phyloP scores from a whole-genome alignment of 352 stramenopile species.

The Phytopythium sindhum region DNA sequence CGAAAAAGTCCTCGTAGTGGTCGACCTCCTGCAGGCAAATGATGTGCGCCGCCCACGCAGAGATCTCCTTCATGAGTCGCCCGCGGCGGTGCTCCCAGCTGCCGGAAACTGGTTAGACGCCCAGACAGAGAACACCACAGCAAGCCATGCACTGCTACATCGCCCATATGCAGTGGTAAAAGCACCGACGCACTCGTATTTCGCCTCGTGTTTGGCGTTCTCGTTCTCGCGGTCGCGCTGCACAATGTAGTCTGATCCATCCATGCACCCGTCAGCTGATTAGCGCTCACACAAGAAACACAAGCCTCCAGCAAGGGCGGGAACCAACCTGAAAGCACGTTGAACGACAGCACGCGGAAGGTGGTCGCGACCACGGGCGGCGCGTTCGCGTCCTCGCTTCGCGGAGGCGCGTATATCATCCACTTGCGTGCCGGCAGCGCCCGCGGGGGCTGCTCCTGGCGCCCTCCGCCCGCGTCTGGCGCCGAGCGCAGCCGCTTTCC shows the following conservation, averaged over 20 bases:
- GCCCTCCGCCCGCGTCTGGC: not conserved
- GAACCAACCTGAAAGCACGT: slow-evolving; percentile 52
- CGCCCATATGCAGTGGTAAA: not conserved
- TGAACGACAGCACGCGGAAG: slow-evolving; percentile 72
- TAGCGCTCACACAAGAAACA: not conserved
- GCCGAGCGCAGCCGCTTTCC: slow-evolving; percentile 3
- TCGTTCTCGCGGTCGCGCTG: slow-evolving; percentile 24
- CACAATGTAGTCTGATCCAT: slow-evolving; percentile 56
- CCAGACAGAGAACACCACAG: not conserved
- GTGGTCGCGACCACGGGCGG: slow-evolving; percentile 23
- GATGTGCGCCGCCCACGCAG: slow-evolving; percentile 39
- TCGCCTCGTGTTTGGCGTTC: slow-evolving; percentile 25
- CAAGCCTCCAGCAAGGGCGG: not conserved
- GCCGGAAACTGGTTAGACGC: slow-evolving; percentile 11
- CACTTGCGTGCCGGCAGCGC: slow-evolving; percentile 27
- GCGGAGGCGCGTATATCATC: slow-evolving; percentile 44
- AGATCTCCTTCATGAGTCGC: slow-evolving; percentile 50
- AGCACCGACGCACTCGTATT: slow-evolving; percentile 37
- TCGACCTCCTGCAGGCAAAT: slow-evolving; percentile 74
- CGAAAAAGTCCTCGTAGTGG: slow-evolving; percentile 70
- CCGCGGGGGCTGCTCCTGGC: not conserved
- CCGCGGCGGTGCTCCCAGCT: slow-evolving; percentile 37
- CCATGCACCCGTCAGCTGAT: slow-evolving; percentile 3
- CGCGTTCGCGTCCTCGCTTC: slow-evolving; percentile 12
- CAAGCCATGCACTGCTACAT: not conserved